These are phyloP conservation scores for Boechera divaricarpa DNA, from an alignment of 345 rosid genomes.

Conservation along the genomic window DNA sequence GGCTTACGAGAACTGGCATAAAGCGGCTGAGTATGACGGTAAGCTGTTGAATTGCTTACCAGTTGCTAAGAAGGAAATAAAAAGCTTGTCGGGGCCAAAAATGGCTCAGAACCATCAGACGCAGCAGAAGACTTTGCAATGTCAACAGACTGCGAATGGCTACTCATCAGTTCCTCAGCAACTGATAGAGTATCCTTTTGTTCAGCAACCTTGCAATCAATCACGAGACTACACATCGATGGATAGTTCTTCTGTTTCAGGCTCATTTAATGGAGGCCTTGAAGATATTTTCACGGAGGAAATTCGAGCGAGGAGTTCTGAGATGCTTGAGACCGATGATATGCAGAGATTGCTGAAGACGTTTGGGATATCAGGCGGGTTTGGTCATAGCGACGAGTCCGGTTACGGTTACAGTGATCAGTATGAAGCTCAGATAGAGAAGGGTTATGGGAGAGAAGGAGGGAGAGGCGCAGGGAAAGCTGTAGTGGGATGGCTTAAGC, in stretches of 20 bases:
- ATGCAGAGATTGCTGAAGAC: conserved; percentile 81
- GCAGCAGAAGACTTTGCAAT: conserved; percentile 39
- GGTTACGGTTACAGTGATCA: conserved; percentile 56
- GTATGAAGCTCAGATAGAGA: conserved; percentile 55
- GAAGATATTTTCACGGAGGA: conserved; percentile 72
- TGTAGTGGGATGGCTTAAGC: conserved; percentile 90
- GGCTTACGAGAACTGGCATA: conserved; percentile 90
- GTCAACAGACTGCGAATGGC: conserved; percentile 47
- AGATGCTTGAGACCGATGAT: conserved; percentile 81
- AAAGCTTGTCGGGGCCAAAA: conserved; percentile 35
- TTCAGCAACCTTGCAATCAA: conserved; percentile 44
- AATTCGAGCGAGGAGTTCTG: conserved; percentile 69
- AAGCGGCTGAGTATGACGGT: conserved; percentile 75
- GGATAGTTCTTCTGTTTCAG: conserved; percentile 47
- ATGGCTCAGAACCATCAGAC: conserved; percentile 23
- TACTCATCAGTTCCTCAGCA: conserved; percentile 49
- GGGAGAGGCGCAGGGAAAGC: conserved; percentile 79
- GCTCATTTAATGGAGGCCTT: conserved; percentile 52
- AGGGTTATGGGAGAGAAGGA: conserved; percentile 32
- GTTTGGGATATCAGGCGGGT: conserved; percentile 52
- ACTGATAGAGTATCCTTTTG: conserved; percentile 62
- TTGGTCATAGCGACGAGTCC: conserved; percentile 53
- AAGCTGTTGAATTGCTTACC: conserved; percentile 58
- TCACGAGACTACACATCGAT: conserved; percentile 46
- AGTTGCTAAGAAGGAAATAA: conserved; percentile 41